These are phyloP conservation scores for Achlya hypogyna DNA, from an alignment of 352 stramenopile species.

Conservation along the genomic window DNA sequence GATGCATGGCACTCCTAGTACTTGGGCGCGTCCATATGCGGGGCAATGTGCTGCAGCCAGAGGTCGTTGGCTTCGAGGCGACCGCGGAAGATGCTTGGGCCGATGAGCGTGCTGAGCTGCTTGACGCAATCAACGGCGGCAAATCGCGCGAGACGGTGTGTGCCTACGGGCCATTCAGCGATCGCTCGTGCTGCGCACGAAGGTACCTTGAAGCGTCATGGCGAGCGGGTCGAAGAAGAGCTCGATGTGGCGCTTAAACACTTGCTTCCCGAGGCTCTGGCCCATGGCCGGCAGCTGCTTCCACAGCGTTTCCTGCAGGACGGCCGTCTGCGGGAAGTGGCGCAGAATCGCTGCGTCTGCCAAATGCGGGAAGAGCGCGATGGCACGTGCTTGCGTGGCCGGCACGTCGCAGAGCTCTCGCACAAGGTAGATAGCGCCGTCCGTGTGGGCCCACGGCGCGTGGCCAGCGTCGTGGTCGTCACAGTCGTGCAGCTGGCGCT, in stretches of 20 bases:
- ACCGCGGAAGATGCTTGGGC: slow-evolving; percentile 72
- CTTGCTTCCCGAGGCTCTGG: slow-evolving; percentile 61
- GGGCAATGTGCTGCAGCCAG: slow-evolving; percentile 50
- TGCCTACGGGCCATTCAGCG: slow-evolving; percentile 15
- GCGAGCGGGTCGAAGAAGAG: slow-evolving; percentile 77
- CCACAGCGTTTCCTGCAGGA: slow-evolving; percentile 77
- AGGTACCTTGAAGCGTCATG: slow-evolving; percentile 53
- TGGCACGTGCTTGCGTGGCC: slow-evolving; percentile 31
- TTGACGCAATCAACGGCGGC: slow-evolving; percentile 65
- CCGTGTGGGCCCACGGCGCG: slow-evolving; percentile 91
- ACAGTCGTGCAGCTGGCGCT: slow-evolving; percentile 77
- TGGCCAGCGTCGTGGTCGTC: slow-evolving; percentile 70
- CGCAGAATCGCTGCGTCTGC: slow-evolving; percentile 67
- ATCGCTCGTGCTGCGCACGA: not conserved
- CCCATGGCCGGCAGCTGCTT: slow-evolving; percentile 73
- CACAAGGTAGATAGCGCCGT: slow-evolving; percentile 94
- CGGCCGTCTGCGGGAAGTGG: slow-evolving; percentile 61
- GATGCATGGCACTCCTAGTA: not conserved
- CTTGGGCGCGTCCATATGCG: slow-evolving; percentile 15
- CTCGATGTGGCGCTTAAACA: slow-evolving; percentile 79
- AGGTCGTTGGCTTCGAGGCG: slow-evolving; percentile 56
- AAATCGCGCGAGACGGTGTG: slow-evolving; percentile 56
- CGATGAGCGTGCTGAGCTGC: slow-evolving; percentile 67
- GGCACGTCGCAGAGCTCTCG: slow-evolving; percentile 81
- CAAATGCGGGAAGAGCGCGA: slow-evolving; percentile 43